Evolutionary conservation across 2,329 filamentous ascomycete species (phyloP), one percentile per base, ranked within the genome.

Genomic region (Microdochium paspali): DNA sequence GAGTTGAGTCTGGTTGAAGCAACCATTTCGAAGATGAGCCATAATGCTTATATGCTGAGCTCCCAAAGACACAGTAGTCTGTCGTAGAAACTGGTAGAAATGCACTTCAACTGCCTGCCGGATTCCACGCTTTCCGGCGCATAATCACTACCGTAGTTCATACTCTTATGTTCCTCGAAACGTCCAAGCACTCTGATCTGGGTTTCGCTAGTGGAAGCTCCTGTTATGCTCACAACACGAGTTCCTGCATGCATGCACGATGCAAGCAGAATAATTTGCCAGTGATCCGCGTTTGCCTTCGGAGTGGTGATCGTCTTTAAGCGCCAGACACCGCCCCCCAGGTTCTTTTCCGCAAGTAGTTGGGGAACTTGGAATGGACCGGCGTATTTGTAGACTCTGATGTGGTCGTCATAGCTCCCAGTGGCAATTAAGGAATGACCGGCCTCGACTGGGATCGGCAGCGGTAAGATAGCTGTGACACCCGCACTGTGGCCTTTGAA

Each of bases 201-300:
- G 77, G 84, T 89, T 18, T 53, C 52, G n/a, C 48, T 67, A 50
- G 51, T 64, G 1, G 61, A 59, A 24, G 55, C 50, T 24, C 67
- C 61, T 10, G 55, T 50, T 18, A 80, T 57, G 32, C 72, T 66
- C 6, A 85, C 58, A n/a, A 97, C 66, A 47, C 84, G 78, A 10
- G 80, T 75, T 1, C 93, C 93, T 2, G 86, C 88, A 68, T 96
- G 86, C 91, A 97, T 97, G 60, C 93, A 96, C 43, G 89, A 95
- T 15, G 84, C 90, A 35, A 96, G 69, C n/a, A 94, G 67, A 42
- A 73, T 61, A 44, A 61, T 53, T 4, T 52, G 60, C 52, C 58
- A 61, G 10, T 42, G 50, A 47, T 61, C 65, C 4, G 44, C 51
- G n/a, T 46, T 54, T 18, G 50, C 50, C 18, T 49, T 43, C 20